Conservation (phyloP, 2,329 filamentous ascomycete species). For the Pseudonectria foliicola region DNA sequence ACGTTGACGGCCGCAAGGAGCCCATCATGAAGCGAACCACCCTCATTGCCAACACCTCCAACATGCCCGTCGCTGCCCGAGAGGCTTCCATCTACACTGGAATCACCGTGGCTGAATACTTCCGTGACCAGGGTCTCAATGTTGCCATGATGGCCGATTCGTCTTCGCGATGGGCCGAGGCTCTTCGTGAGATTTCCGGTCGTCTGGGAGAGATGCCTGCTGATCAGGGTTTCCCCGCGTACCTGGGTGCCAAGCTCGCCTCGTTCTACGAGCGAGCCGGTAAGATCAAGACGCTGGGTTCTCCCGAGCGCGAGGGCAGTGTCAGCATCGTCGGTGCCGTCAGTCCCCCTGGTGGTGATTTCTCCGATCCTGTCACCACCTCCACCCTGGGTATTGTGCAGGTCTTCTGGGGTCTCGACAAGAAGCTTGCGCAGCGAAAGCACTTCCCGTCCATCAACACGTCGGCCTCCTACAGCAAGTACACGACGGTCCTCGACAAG, state of each 20-base stretch:
- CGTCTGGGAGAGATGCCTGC: conserved; percentile 99
- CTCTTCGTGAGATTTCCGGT: conserved; percentile 95
- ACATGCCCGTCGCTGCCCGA: conserved; percentile 98
- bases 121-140: conserved; percentile 92
- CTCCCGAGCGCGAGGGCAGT: conserved; percentile 80
- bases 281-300: conserved; percentile 76
- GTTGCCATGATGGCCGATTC: conserved; percentile 99
- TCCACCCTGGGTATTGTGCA: conserved; percentile 95
- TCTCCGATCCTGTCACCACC: conserved; percentile 94
- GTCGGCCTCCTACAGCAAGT: conserved; percentile 90
- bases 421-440: conserved; percentile 98
- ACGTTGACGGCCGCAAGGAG: conserved; percentile 88
- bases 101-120: conserved; percentile 93
- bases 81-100: conserved; percentile 98
- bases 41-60: conserved; percentile 97
- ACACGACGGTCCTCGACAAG: conserved; percentile 79
- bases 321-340: conserved; percentile 98
- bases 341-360: conserved; percentile 95
- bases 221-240: conserved; percentile 98
- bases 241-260: conserved; percentile 91
- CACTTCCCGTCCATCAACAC: conserved; percentile 99
- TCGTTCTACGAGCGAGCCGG: conserved; percentile 99
- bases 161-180: conserved; percentile 95
- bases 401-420: conserved; percentile 99
- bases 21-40: conserved; percentile 99